Conservation (phyloP, 2,329 filamentous ascomycete species). For the Exophiala mesophila region DNA sequence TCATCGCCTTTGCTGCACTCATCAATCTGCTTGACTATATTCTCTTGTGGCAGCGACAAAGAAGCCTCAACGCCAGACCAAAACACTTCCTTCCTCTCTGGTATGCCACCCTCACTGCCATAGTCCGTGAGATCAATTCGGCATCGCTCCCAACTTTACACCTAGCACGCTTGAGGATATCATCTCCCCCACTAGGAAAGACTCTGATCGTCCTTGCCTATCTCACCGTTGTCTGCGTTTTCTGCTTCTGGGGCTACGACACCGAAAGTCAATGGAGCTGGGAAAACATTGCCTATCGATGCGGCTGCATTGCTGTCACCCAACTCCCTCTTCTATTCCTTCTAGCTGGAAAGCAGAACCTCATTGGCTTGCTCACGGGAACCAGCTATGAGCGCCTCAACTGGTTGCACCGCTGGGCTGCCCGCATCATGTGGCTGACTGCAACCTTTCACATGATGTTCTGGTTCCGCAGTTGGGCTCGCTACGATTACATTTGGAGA, state of each 20-base stretch:
- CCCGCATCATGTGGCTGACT: constrained; percentile 49
- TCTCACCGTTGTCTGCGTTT: constrained; percentile 19
- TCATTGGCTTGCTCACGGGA: constrained; percentile 46
- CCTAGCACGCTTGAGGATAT: constrained; percentile 31
- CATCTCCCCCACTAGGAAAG: constrained; percentile 35
- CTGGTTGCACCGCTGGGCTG: constrained; percentile 50
- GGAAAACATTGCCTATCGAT: constrained; percentile 54
- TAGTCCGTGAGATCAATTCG: constrained; percentile 51
- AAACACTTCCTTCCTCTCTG: constrained; percentile 43
- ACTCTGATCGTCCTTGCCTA: constrained; percentile 32
- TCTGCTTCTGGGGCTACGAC: constrained; percentile 52
- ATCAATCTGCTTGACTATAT: constrained; percentile 44
- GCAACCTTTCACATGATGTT: constrained; percentile 52
- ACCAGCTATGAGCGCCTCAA: constrained; percentile 49
- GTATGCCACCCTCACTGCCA: constrained; percentile 51
- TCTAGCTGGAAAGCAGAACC: constrained; percentile 52
- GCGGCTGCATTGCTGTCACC: constrained; percentile 49
- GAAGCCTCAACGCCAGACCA: constrained; percentile 49
- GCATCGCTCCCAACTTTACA: constrained; percentile 34
- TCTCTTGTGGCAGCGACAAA: constrained; percentile 45
- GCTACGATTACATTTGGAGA: constrained; percentile 46
- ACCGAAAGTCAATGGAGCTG: constrained; percentile 46
- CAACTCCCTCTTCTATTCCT: constrained; percentile 55
- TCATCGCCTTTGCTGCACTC: constrained; percentile 33
- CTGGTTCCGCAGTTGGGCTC: constrained; percentile 50